Base-by-base conservation (phyloP, 1,284 basidiomycete species). In the Puccinia triticina region DNA sequence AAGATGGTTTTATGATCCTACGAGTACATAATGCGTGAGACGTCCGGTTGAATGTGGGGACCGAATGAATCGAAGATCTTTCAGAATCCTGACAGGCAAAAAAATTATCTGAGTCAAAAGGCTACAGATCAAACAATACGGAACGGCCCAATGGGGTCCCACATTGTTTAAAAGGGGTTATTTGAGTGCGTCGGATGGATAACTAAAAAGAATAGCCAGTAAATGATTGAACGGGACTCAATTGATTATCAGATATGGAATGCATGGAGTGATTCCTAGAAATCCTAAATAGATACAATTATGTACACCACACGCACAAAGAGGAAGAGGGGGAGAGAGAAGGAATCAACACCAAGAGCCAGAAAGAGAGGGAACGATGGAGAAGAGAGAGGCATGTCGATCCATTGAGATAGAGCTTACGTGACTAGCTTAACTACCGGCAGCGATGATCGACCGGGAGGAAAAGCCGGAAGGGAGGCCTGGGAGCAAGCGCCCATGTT, bases 321-420 rank as follows among this genome's bases (percentile, higher is more conserved):
- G 69, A 50, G n/a, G 26, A 40, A 43, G 66, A 43, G 61, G 18
- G 61, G 32, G n/a, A 66, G n/a, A 34, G 61, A 66, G 61, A 57
- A 12, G 12, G 55, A 29, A 18, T 7, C 7, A n/a, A n/a, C n/a
- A n/a, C n/a, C 21, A 23, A 59, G 55, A 59, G 55, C 8, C 23
- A 72, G 69, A 72, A 72, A 50, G 69, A 72, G 16, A 72, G 48
- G 46, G 69, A 50, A 48, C 18, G 66, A 43, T 37, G 26, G 29
- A 53, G 71, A 73, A 74, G 72, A 57, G 53, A 40, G 34, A 57
- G 50, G 72, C 72, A 55, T 74, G 72, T 57, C 55, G 46, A 72
- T 72, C 50, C 69, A 72, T 72, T 72, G 69, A 72, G 69, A 72
- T 72, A 72, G 69, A 72, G 69, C 69, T 72, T 72, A 74, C 72